Evolutionary conservation across 257 asterid genomes (phyloP).

Genomic region (Dorcoceras hygrometricum): DNA sequence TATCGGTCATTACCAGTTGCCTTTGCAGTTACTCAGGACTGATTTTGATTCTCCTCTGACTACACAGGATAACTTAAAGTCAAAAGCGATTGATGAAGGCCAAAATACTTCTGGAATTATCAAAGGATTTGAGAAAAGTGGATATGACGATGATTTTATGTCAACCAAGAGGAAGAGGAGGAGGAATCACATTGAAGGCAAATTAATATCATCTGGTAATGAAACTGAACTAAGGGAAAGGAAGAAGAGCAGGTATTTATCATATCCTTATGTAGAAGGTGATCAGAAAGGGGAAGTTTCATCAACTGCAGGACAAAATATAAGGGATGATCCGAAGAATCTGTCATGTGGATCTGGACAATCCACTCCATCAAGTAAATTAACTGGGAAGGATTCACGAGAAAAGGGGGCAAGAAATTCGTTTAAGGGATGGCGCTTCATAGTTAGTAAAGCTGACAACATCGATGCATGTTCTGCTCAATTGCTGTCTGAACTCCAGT

Average conservation of each 20-base stretch:
- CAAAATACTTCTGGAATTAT: conserved; percentile 14
- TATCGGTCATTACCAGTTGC: conserved; percentile 63
- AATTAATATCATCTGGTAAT: conserved; percentile 30
- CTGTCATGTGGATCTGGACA: conserved; percentile 24
- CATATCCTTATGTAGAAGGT: conserved; percentile 64
- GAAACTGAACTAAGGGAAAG: conserved; percentile 49
- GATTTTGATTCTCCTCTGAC: conserved; percentile 24
- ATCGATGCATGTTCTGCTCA: conserved; percentile 40
- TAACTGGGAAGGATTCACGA: conserved; percentile 22
- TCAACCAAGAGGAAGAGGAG: conserved; percentile 25
- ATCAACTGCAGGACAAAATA: conserved; percentile 31
- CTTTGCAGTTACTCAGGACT: conserved; percentile 51
- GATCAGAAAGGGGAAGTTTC: conserved; percentile 23
- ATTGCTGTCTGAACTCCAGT: conserved; percentile 51
- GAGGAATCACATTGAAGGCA: conserved; percentile 19
- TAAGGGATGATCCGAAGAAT: conserved; percentile 27
- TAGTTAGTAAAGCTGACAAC: conserved; percentile 31
- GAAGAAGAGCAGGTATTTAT: conserved; percentile 81
- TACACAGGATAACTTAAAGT: conserved; percentile 15
- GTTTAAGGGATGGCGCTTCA: conserved; percentile 18
- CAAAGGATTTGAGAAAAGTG: conserved; percentile 8
- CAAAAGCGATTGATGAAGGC: conserved; percentile 23
- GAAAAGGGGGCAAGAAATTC: conserved; percentile 35
- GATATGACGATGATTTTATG: background rate
- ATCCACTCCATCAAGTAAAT: conserved; percentile 14